Base-by-base conservation (phyloP, 257 asterid genomes). In the Solanum paucissectum region DNA sequence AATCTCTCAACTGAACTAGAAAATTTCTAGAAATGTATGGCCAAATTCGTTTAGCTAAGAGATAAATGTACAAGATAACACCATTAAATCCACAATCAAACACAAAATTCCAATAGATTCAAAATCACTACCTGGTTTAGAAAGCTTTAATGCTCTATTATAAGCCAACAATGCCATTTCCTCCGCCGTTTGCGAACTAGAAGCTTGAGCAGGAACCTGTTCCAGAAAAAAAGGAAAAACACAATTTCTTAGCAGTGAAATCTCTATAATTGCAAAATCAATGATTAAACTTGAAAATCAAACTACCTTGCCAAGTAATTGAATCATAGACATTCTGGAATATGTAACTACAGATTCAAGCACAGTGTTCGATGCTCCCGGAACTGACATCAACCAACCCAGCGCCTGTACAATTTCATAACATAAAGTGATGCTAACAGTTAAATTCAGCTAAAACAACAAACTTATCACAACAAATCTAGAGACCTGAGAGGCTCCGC, bases 401-500 rank as follows among this genome's bases (percentile, higher is more conserved):
- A 95, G 91, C 46, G 98, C 98, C 99, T 96, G 92, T 23, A 68
- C 89, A 84, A 46, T 44, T 74, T 90, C 75, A 38, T 44, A 27
- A 14, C 62, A 25, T 25, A 42, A 77, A 23, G 34, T 76, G 40
- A 71, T 76, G 29, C 23, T 5, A 40, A n/a, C 83, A 76, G 23
- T n/a, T n/a, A 38, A 7, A 38, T 76, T 76, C 2, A 76, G n/a
- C 60, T n/a, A n/a, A 76, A 40, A 12, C 84, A 40, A 23, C 34
- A 76, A 38, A 76, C 34, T 40, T 0, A 38, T 40, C 60, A 21
- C 29, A 74, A 36, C 14, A 72, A 33, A 71, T 71, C 37, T 68
- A 69, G 38, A 13, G 55, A 94, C 99, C 98, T 97, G 99, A 89
- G 99, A 95, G 38, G 98, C 98, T 36, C 98, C 99, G 86, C 99